phyloP scores from a whole-genome alignment of 139 green algal genomes.

The Tetradesmus obliquus region DNA sequence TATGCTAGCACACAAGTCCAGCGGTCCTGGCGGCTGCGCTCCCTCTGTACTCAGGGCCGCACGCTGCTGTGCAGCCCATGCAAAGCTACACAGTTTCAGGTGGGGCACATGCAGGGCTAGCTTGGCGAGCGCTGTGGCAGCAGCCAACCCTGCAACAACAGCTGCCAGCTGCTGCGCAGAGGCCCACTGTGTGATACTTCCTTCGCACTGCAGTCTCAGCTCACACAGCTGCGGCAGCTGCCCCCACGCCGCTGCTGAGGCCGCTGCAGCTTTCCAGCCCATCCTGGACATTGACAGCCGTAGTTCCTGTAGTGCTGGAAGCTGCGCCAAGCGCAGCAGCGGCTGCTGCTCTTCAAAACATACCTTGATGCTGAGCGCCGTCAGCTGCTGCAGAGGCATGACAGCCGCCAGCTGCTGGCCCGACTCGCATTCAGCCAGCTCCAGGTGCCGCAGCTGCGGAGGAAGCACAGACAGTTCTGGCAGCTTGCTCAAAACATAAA shows the following conservation, averaged over 20 bases:
- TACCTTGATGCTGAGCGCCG: not conserved
- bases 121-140: not conserved
- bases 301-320: too few species aligned
- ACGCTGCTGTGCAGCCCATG: not conserved
- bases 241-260: not conserved
- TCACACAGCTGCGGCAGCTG: not conserved
- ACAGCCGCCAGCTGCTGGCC: too few species aligned
- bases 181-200: not conserved
- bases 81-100: not conserved
- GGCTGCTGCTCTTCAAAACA: not conserved
- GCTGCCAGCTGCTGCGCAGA: not conserved
- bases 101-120: not conserved
- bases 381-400: not conserved
- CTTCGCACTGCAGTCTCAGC: not conserved
- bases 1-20: too few species aligned
- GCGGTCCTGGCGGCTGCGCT: too few species aligned
- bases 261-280: not conserved
- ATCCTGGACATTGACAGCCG: too few species aligned
- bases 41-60: too few species aligned
- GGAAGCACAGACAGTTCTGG: not conserved
- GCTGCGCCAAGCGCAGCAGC: not conserved
- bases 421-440: not conserved
- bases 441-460: not conserved
- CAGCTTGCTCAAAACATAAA: not conserved
- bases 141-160: not conserved